These are phyloP conservation scores for Paecilomyces sp. DNA, from an alignment of 2,329 filamentous ascomycete genomes.

Conservation along the genomic window DNA sequence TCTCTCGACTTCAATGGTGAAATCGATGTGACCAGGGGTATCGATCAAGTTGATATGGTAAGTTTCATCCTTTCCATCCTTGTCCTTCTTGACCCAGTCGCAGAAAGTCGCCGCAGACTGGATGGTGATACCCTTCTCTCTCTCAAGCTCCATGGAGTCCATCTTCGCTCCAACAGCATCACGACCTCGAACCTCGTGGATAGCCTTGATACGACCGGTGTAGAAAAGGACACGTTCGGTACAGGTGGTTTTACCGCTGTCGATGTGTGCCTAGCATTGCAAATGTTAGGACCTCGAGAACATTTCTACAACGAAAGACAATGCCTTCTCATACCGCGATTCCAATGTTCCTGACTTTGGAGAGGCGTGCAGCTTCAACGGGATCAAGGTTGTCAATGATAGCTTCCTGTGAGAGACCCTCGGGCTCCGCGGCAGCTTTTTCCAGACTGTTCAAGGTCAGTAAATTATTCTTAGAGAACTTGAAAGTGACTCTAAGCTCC, in stretches of 20 bases:
- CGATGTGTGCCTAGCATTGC: constrained; percentile 75
- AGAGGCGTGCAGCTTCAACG: constrained; percentile 69
- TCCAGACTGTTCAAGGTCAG: constrained; percentile 36
- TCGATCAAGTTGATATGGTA: constrained; percentile 99
- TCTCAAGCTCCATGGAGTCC: constrained; percentile 98
- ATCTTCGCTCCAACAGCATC: constrained; percentile 97
- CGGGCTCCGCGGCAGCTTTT: constrained; percentile 51
- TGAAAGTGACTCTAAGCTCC: constrained; percentile 3
- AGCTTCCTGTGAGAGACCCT: constrained; percentile 51
- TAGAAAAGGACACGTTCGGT: constrained; percentile 98
- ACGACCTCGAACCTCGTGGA: constrained; percentile 86
- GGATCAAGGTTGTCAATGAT: constrained; percentile 76
- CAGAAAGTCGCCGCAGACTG: constrained; percentile 97
- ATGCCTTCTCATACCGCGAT: constrained; percentile 67
- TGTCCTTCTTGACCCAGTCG: constrained; percentile 84
- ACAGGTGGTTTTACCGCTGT: constrained; percentile 94
- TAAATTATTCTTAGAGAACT: neutral
- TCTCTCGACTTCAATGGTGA: constrained; percentile 97
- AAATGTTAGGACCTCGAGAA: constrained; percentile 8
- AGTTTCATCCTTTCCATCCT: constrained; percentile 71
- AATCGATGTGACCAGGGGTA: constrained; percentile 97
- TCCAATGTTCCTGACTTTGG: constrained; percentile 88
- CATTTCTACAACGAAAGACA: neutral
- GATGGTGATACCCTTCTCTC: constrained; percentile 98
- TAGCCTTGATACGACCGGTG: constrained; percentile 90